These are phyloP conservation scores for Metschnikowia sp. DNA, from an alignment of 805 yeast species.

Conservation along the genomic window DNA sequence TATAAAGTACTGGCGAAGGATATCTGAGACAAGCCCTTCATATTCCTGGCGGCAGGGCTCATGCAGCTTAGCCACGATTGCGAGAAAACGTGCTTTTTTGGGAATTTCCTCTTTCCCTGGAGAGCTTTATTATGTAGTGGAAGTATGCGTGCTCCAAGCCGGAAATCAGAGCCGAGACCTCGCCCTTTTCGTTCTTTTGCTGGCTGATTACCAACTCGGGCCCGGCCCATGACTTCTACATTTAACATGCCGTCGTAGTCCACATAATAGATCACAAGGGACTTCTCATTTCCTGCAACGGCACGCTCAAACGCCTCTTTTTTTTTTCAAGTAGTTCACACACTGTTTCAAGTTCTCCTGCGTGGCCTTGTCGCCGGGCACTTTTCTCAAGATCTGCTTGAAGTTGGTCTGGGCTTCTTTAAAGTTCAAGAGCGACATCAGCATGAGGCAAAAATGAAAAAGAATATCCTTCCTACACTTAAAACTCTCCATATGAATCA, in stretches of 20 bases:
- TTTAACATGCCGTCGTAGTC: conserved; percentile 45
- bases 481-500: no score
- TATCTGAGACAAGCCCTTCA: conserved; percentile 63
- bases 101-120: conserved; percentile 71
- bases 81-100: conserved; percentile 78
- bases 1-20: conserved; percentile 59
- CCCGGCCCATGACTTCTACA: conserved; percentile 60
- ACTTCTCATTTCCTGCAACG: conserved; percentile 67
- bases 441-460: conserved; percentile 25
- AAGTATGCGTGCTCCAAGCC: conserved; percentile 55
- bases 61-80: conserved; percentile 71
- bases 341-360: conserved; percentile 59
- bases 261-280: conserved; percentile 42
- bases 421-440: conserved; percentile 71
- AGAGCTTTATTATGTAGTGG: conserved; percentile 60
- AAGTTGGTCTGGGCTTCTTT: conserved; percentile 72
- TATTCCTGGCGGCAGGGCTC: conserved; percentile 56
- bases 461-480: no score
- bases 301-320: conserved; percentile 82
- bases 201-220: conserved; percentile 46
- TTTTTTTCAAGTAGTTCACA: conserved; percentile 52
- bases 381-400: conserved; percentile 52
- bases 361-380: conserved; percentile 71
- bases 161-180: conserved; percentile 29
- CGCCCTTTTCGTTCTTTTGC: conserved; percentile 16